Percentiles rank a stretch among this genome's conserved stretches.
These are phyloP conservation scores for Termitomyces sp. DNA, from an alignment of 768 basidiomycete genomes.

Conservation along the genomic window DNA sequence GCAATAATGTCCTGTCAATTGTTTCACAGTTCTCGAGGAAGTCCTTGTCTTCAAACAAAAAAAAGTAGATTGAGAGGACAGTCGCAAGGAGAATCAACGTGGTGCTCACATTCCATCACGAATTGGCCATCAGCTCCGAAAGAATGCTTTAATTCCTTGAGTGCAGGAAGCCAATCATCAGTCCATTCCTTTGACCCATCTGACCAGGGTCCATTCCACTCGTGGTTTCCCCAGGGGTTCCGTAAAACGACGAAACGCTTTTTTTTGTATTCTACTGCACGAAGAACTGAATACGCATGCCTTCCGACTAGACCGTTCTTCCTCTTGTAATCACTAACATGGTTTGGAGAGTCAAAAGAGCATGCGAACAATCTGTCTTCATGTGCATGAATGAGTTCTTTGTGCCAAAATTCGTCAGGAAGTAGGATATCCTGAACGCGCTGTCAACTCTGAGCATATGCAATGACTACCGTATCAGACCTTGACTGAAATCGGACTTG, in stretches of 20 bases:
- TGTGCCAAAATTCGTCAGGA: constrained; percentile 41
- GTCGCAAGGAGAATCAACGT: background rate
- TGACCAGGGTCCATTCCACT: constrained; percentile 49
- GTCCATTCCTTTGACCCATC: constrained; percentile 57
- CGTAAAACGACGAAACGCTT: constrained; percentile 47
- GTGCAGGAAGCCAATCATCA: constrained; percentile 37
- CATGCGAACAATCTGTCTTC: constrained; percentile 47
- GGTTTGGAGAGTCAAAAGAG: constrained; percentile 23
- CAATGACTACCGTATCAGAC: background rate
- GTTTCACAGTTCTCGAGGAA: constrained; percentile 28
- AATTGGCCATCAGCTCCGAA: constrained; percentile 52
- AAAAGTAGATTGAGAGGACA: background rate
- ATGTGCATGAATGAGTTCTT: constrained; percentile 41
- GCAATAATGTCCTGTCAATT: constrained; percentile 21
- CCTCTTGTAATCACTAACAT: background rate
- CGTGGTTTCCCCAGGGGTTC: constrained; percentile 47
- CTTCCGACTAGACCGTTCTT: constrained; percentile 32
- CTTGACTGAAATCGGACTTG: constrained; percentile 20
- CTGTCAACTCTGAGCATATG: background rate
- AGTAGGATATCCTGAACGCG: constrained; percentile 40
- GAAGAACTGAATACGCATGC: constrained; percentile 48
- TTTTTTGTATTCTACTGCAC: constrained; percentile 37
- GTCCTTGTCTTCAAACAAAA: no score
- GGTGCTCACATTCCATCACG: constrained; percentile 44
- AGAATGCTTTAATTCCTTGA: constrained; percentile 35